Percentiles rank a stretch among this genome's conserved stretches.
These are phyloP conservation scores for Apocynum venetum DNA, from an alignment of 257 asterid species.

Conservation along the genomic window DNA sequence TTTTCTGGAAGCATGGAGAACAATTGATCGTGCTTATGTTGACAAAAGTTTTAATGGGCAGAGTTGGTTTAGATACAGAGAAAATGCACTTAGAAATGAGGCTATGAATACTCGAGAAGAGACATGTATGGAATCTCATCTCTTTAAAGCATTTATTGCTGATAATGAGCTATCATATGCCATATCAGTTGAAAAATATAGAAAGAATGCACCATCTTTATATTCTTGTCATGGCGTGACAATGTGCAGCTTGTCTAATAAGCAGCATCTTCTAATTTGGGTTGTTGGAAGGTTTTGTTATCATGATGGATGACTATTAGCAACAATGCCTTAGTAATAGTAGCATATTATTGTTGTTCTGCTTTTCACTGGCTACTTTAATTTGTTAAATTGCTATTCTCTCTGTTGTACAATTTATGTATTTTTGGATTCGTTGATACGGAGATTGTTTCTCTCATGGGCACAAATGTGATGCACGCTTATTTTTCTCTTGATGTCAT, in stretches of 20 bases:
- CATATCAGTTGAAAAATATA: not conserved
- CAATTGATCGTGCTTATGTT: constrained; percentile 88
- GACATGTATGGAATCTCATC: constrained; percentile 55
- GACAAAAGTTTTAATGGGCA: constrained; percentile 95
- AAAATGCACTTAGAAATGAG: constrained; percentile 80
- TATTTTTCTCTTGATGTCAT: not conserved
- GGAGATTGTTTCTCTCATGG: not conserved
- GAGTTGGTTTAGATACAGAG: constrained; percentile 98
- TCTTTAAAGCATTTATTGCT: not conserved
- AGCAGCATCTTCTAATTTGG: not conserved
- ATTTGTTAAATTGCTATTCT: too few species aligned
- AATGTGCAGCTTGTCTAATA: not conserved
- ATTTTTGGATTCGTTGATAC: not conserved
- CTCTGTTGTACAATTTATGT: not conserved
- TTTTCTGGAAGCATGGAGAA: constrained; percentile 98
- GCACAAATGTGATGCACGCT: not conserved
- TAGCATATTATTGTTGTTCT: not conserved
- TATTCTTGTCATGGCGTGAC: not conserved
- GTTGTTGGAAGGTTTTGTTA: not conserved
- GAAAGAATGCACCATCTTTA: not conserved
- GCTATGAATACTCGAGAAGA: constrained; percentile 94
- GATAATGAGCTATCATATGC: not conserved
- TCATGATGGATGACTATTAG: not conserved
- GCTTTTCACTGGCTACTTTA: not conserved
- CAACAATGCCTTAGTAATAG: not conserved